Conservation (phyloP, 257 asterid species). For the Ligustrum vulgare region DNA sequence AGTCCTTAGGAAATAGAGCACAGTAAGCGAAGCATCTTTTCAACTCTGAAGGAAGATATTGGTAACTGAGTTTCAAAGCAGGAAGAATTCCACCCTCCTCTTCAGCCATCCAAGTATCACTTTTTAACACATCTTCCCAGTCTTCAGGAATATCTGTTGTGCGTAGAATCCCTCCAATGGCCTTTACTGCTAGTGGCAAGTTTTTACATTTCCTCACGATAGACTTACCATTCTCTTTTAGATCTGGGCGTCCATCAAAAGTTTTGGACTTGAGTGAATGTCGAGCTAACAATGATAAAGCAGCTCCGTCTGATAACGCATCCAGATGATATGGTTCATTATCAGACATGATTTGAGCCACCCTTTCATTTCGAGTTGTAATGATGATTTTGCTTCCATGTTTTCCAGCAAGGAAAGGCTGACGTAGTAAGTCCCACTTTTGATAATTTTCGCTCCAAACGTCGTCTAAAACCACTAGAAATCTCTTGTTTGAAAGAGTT, state of each 20-base stretch:
- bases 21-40: conserved; percentile 20
- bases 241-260: background rate
- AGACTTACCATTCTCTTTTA: background rate
- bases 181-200: conserved; percentile 22
- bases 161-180: conserved; percentile 11
- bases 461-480: too few relatives aligned
- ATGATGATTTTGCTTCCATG: conserved; percentile 24
- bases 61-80: conserved; percentile 18
- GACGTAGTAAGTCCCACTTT: background rate
- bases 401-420: background rate
- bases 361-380: conserved; percentile 18
- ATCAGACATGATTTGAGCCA: conserved; percentile 2
- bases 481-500: background rate
- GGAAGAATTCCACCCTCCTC: background rate
- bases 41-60: conserved; percentile 23
- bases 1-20: conserved; percentile 20
- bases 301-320: background rate
- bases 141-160: background rate
- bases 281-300: conserved; percentile 7
- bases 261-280: conserved; percentile 5
- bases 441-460: conserved; percentile 21
- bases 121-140: conserved; percentile 22
- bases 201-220: conserved; percentile 17
- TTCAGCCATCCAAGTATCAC: conserved; percentile 17
- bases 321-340: background rate